Percentiles rank a stretch among this genome's conserved stretches.
Evolutionary conservation across 345 rosid genomes (phyloP).

Genomic region (Syzygium oleosum): DNA sequence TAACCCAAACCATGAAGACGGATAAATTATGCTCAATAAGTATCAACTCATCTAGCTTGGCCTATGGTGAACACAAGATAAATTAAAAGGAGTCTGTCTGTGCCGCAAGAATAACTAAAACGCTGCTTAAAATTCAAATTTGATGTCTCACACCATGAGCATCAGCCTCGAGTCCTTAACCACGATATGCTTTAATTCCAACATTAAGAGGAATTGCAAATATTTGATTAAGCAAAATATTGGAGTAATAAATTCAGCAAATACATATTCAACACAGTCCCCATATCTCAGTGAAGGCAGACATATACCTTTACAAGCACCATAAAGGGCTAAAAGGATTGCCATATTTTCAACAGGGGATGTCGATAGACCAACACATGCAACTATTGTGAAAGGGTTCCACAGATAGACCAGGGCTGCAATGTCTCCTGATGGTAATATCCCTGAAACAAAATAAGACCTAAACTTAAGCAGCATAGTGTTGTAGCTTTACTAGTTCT

Average conservation of each 20-base stretch:
- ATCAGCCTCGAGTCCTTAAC: background rate
- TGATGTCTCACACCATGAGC: background rate
- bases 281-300: conserved; percentile 1
- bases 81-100: background rate
- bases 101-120: background rate
- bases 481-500: background rate
- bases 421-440: conserved; percentile 59
- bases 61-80: background rate
- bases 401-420: conserved; percentile 80
- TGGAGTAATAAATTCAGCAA: background rate
- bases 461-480: background rate
- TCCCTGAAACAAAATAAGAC: conserved; percentile 25
- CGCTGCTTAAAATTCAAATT: background rate
- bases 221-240: background rate
- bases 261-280: background rate
- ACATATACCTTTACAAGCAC: conserved; percentile 69
- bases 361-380: conserved; percentile 84
- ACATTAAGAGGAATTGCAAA: background rate
- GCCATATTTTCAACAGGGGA: conserved; percentile 77
- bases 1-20: background rate
- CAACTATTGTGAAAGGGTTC: conserved; percentile 85
- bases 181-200: background rate
- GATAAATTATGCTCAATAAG: background rate
- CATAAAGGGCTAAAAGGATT: conserved; percentile 54
- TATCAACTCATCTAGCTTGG: background rate